A percentile compares a stretch with the other conserved stretches of the same genome.
phyloP scores from a whole-genome alignment of 2,329 filamentous ascomycete genomes.

The Penicillium decumbens region DNA sequence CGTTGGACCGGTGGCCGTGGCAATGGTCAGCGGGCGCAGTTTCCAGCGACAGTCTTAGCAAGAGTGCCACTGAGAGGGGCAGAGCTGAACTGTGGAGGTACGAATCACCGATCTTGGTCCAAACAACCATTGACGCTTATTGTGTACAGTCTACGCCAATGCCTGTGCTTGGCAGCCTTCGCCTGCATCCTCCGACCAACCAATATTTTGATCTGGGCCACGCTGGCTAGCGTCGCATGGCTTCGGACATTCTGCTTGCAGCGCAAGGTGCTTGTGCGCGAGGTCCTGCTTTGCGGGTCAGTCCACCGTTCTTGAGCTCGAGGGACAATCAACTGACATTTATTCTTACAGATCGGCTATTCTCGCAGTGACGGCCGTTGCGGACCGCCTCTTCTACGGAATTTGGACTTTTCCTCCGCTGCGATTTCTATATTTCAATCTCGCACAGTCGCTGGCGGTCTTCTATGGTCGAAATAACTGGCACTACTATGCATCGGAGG shows the following conservation, averaged over 20 bases:
- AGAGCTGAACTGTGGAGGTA: constrained; percentile 26
- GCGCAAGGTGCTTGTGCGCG: constrained; percentile 54
- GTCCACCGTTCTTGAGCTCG: constrained; percentile 8
- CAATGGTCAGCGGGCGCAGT: constrained; percentile 52
- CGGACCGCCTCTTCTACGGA: constrained; percentile 76
- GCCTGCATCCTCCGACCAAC: constrained; percentile 86
- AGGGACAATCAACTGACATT: constrained; percentile 7
- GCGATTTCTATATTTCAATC: constrained; percentile 85
- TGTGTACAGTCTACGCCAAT: constrained; percentile 51
- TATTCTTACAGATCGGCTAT: constrained; percentile 47
- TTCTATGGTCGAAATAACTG: constrained; percentile 89
- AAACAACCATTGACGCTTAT: constrained; percentile 9
- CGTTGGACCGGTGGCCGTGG: constrained; percentile 86
- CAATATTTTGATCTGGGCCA: constrained; percentile 79
- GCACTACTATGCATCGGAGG: constrained; percentile 92
- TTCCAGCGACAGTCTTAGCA: constrained; percentile 29
- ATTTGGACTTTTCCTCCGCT: constrained; percentile 84
- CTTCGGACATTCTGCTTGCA: constrained; percentile 41
- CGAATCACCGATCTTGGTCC: constrained; percentile 4
- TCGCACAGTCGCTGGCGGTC: constrained; percentile 77
- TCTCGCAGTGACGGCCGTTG: constrained; percentile 59
- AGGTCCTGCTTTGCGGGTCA: constrained; percentile 58
- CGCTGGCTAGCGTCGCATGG: constrained; percentile 56
- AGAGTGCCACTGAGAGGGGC: constrained; percentile 8
- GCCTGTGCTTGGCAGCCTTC: constrained; percentile 69